These are phyloP conservation scores for Aspergillus haitiensis DNA, from an alignment of 495 filamentous ascomycete genomes.

Conservation along the genomic window DNA sequence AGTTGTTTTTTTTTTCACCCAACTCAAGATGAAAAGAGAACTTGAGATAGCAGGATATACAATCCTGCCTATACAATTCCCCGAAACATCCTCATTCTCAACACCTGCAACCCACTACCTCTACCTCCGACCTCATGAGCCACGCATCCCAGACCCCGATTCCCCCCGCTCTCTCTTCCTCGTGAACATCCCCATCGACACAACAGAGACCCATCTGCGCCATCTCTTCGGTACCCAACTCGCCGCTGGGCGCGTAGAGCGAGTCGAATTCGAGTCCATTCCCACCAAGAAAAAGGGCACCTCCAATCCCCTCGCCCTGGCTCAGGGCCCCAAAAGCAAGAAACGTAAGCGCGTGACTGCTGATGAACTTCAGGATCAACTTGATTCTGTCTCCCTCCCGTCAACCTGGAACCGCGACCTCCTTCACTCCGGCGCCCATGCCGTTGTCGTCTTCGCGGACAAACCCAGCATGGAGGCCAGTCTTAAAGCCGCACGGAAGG, in stretches of 20 bases:
- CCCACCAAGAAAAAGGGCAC: conserved; percentile 43
- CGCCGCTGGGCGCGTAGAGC: conserved; percentile 73
- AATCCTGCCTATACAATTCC: conserved; percentile 57
- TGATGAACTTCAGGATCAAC: conserved; percentile 52
- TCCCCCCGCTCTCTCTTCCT: conserved; percentile 79
- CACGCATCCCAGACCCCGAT: conserved; percentile 69
- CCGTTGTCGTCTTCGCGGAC: conserved; percentile 81
- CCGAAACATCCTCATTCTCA: conserved; percentile 58
- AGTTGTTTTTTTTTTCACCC: no score
- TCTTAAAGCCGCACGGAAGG: conserved; percentile 68
- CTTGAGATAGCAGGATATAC: conserved; percentile 50
- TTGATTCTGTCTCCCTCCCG: conserved; percentile 58
- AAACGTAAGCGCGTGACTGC: conserved; percentile 66
- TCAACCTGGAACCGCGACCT: conserved; percentile 74
- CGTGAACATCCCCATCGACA: conserved; percentile 84
- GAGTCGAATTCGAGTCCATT: conserved; percentile 65
- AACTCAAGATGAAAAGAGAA: conserved; percentile 41
- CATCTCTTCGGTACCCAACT: conserved; percentile 68
- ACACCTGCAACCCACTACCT: conserved; percentile 72
- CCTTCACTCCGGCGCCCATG: conserved; percentile 69
- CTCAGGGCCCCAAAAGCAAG: conserved; percentile 43
- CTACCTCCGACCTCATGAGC: conserved; percentile 80
- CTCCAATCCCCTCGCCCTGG: conserved; percentile 17
- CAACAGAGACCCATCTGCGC: conserved; percentile 73
- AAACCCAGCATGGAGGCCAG: conserved; percentile 67